A percentile compares a stretch with the other conserved stretches of the same genome.
phyloP scores from a whole-genome alignment of 345 rosid genomes.

The Ceriops tagal region DNA sequence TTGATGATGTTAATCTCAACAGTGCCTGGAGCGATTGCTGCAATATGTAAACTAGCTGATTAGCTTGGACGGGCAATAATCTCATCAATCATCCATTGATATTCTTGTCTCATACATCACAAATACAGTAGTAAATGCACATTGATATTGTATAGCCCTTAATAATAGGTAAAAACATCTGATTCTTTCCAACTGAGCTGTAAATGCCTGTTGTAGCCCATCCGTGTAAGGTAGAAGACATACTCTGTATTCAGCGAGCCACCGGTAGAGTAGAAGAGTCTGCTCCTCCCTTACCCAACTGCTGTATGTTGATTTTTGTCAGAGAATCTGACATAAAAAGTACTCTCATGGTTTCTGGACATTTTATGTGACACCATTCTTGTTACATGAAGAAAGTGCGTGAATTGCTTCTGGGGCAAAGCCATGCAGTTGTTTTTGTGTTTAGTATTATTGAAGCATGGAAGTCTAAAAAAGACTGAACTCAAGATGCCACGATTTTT shows the following conservation, averaged over 20 bases:
- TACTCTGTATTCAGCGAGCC: neutral
- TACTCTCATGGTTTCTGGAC: neutral
- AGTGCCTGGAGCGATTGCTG: conserved; percentile 72
- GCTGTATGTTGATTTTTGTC: neutral
- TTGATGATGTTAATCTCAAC: conserved; percentile 19
- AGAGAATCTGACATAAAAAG: neutral
- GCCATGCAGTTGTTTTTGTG: neutral
- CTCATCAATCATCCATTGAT: neutral
- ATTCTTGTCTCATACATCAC: neutral
- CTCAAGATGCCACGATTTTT: neutral
- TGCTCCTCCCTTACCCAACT: neutral
- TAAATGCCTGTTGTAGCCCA: neutral
- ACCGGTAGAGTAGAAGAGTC: neutral
- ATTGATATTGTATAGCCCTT: neutral
- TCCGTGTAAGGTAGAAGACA: conserved; percentile 4
- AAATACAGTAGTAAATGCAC: neutral
- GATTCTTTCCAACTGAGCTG: conserved; percentile 11
- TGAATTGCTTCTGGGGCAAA: neutral
- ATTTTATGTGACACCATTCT: neutral
- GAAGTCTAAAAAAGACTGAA: neutral
- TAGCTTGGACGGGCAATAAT: neutral
- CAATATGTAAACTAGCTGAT: conserved; percentile 17
- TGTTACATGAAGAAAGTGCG: neutral
- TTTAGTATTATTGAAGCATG: neutral
- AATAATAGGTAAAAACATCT: neutral